Percentiles rank a stretch among this genome's conserved stretches.
Evolutionary conservation across 73 alveolate species (phyloP).

Genomic region (Paramecium sonneborni): DNA sequence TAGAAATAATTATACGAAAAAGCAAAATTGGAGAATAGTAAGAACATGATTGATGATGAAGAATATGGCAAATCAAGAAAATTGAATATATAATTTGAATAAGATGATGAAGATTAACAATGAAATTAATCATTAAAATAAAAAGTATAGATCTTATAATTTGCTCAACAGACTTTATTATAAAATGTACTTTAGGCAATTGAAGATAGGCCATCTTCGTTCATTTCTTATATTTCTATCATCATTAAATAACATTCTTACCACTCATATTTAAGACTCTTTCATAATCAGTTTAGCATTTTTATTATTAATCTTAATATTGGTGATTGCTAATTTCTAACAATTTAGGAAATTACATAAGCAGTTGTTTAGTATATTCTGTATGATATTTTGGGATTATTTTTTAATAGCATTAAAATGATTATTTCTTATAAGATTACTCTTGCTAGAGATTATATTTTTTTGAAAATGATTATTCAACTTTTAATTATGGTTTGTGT

Average conservation of each 20-base stretch:
- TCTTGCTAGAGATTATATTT: neutral
- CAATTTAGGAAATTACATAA: neutral
- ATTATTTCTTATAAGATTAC: neutral
- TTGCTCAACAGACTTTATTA: neutral
- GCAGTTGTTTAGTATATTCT: neutral
- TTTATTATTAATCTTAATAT: neutral
- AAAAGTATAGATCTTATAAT: neutral
- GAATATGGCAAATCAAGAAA: neutral
- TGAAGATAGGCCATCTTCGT: conserved; percentile 38
- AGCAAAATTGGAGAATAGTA: conserved; percentile 28
- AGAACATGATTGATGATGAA: neutral
- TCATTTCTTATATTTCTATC: conserved; percentile 10
- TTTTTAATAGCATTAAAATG: neutral
- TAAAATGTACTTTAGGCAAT: neutral
- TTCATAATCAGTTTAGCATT: neutral
- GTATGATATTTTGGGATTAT: neutral
- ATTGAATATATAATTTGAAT: neutral
- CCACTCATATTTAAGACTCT: neutral
- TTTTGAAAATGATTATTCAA: neutral
- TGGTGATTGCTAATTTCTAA: neutral
- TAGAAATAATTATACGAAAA: conserved; percentile 11
- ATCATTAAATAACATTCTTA: neutral
- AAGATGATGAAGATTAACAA: conserved; percentile 30
- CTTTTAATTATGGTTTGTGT: neutral
- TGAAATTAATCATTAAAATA: neutral